Evolutionary conservation across 331 rosid species (phyloP), one percentile per base, ranked within the genome.

Genomic region (Spiraea crenata): DNA sequence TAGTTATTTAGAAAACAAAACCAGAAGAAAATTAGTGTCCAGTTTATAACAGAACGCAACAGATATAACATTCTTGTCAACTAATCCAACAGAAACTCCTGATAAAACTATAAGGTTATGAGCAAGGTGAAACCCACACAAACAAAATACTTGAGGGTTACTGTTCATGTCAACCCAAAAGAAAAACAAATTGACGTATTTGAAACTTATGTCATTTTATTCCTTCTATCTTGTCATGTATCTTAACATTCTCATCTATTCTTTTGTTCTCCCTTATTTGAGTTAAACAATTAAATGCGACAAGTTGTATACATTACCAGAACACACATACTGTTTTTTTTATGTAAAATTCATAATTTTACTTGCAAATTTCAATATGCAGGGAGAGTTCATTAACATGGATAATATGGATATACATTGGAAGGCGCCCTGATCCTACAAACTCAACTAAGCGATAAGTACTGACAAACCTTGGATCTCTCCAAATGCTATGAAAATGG

Each of bases 401-500:
- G 49, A 39, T n/a, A 39, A 35, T 44, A 61, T 39, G 48, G 49
- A 39, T n/a, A 39, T 40, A 63, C 62, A 50, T 46, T 25, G 51
- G 57, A 49, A 59, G 56, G 58, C 49, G 50, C 45, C 57, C 70
- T 56, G 16, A 66, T 70, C 69, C 41, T 5, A 72, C 55, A 66
- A 88, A 65, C 63, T 35, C 71, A 50, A 76, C 57, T 64, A 82
- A 70, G 3, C 37, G 16, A 68, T 50, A 74, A 82, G 70, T 61
- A 66, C 49, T 49, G 57, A 79, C 97, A 74, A 81, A 93, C 99
- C 99, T 93, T 57, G 96, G 99, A 81, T 93, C 99, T 87, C 93
- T 89, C 99, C 99, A 93, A 82, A 93, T 88, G 89, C 99, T 93
- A 77, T 93, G 99, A 80, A 77, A 93, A 77, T 89, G 99, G 81